phyloP scores from a whole-genome alignment of 106 monocot genomes.

The Alisma plantagoaquatica region DNA sequence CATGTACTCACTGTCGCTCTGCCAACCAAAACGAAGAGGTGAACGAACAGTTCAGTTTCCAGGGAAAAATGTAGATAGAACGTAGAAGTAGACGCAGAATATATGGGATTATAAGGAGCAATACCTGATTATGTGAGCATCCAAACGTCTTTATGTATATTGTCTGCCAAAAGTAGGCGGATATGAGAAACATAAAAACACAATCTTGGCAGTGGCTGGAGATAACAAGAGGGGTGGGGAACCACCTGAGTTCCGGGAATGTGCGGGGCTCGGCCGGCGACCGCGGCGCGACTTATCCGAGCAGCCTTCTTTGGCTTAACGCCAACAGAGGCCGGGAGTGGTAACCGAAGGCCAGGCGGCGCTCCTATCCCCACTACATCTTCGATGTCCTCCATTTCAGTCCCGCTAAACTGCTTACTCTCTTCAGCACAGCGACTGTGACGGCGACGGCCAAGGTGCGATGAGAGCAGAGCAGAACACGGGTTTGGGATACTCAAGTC shows the following conservation, averaged over 20 bases:
- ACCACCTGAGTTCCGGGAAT: slow-evolving; percentile 91
- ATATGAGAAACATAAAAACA: neutral
- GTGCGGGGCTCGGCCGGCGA: slow-evolving; percentile 17
- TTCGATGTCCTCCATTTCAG: slow-evolving; percentile 88
- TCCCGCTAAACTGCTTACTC: no score
- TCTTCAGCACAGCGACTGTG: no score
- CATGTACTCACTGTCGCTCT: slow-evolving; percentile 99
- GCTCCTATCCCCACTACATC: slow-evolving; percentile 58
- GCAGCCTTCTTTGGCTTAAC: slow-evolving; percentile 37
- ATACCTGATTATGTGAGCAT: slow-evolving; percentile 97
- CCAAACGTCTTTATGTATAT: slow-evolving; percentile 98
- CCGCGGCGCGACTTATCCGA: slow-evolving; percentile 1
- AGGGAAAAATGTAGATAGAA: neutral
- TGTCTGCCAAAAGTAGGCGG: slow-evolving; percentile 24
- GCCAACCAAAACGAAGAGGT: neutral
- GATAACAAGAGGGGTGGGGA: neutral
- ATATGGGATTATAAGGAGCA: neutral
- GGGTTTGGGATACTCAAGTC: no score
- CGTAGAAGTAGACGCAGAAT: no score
- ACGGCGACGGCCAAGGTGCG: no score
- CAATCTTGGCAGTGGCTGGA: neutral
- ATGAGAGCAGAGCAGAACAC: no score
- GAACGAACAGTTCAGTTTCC: neutral
- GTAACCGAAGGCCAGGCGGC: slow-evolving; percentile 67
- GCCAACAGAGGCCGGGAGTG: slow-evolving; percentile 29